phyloP scores from a whole-genome alignment of 805 yeast species.

The Cyberlindnera xishuangbannaensis region DNA sequence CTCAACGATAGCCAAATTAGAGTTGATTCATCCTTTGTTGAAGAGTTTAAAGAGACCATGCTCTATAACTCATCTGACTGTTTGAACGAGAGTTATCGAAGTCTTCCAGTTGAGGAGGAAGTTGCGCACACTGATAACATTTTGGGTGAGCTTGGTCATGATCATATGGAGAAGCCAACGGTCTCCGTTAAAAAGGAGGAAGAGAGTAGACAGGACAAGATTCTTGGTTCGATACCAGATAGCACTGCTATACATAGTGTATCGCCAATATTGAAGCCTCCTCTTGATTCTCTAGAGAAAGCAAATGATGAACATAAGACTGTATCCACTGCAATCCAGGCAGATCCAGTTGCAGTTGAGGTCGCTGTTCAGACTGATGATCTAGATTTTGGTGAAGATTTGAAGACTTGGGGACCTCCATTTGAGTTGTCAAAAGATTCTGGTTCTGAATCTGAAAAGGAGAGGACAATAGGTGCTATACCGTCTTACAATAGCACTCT shows the following conservation, averaged over 20 bases:
- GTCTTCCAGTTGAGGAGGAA: background rate
- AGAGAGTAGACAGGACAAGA: background rate
- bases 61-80: conserved; percentile 15
- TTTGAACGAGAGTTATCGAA: conserved; percentile 13
- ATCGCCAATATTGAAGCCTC: conserved; percentile 2
- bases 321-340: conserved; percentile 1
- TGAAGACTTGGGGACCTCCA: background rate
- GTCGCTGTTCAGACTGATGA: conserved; percentile 10
- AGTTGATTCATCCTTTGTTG: conserved; percentile 13
- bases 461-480: conserved; percentile 6
- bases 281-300: conserved; percentile 4
- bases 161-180: background rate
- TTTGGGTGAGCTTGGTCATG: conserved; percentile 1
- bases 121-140: conserved; percentile 1
- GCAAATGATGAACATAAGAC: background rate
- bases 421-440: background rate
- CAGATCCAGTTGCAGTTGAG: conserved; percentile 3
- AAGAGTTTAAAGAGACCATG: conserved; percentile 16
- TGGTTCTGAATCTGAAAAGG: background rate
- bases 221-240: background rate
- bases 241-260: background rate
- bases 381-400: conserved; percentile 5
- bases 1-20: conserved; percentile 3
- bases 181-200: background rate
- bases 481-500: conserved; percentile 21